phyloP scores from a whole-genome alignment of 1,284 basidiomycete genomes.

The Fomitopsis palustris region DNA sequence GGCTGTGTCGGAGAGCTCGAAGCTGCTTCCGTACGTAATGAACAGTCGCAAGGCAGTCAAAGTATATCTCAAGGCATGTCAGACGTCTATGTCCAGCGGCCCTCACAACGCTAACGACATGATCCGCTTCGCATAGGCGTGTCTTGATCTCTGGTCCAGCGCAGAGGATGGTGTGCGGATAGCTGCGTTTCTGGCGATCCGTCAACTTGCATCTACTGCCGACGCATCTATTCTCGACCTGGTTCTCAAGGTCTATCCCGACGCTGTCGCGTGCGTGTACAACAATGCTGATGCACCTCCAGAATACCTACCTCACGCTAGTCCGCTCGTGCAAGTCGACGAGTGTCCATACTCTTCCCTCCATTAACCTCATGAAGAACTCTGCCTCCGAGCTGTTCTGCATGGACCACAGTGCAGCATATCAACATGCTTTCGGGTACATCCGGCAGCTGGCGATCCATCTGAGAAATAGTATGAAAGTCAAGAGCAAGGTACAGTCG shows the following conservation, averaged over 20 bases:
- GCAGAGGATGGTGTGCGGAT: constrained; percentile 84
- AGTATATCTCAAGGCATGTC: constrained; percentile 75
- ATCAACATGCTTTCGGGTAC: constrained; percentile 96
- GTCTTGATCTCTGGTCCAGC: constrained; percentile 81
- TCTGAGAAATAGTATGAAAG: constrained; percentile 88
- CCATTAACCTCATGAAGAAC: constrained; percentile 98
- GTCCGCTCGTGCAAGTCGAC: constrained; percentile 84
- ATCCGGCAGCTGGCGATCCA: constrained; percentile 96
- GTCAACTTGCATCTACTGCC: constrained; percentile 75
- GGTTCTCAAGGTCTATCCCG: constrained; percentile 72
- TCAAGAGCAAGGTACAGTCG: constrained; percentile 71
- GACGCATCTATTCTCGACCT: constrained; percentile 85
- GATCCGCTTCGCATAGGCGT: constrained; percentile 50
- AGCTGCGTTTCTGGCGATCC: constrained; percentile 84
- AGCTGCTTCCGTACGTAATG: constrained; percentile 83
- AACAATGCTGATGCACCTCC: not conserved
- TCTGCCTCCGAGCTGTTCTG: constrained; percentile 92
- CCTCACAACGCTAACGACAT: not conserved
- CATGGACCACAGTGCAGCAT: constrained; percentile 70
- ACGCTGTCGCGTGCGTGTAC: not conserved
- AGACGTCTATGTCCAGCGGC: not conserved
- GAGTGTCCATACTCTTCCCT: constrained; percentile 84
- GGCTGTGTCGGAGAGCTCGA: constrained; percentile 79
- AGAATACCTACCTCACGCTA: constrained; percentile 86
- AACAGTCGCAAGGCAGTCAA: constrained; percentile 83